Evolutionary conservation across 2,329 filamentous ascomycete species (phyloP), one percentile per base, ranked within the genome.

Genomic region (Camillea tinctor): DNA sequence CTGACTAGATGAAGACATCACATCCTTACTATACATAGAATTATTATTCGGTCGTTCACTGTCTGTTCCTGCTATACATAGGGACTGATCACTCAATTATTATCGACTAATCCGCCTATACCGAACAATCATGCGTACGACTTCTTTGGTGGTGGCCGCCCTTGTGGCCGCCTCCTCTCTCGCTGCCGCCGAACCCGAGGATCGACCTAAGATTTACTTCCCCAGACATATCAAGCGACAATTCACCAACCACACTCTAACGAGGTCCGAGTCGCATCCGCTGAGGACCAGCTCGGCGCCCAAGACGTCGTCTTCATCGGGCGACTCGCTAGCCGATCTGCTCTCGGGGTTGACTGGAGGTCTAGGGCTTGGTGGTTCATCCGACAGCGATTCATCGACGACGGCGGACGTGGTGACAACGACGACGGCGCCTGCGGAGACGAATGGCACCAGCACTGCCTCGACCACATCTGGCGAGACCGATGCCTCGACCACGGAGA

Each of bases 151-250:
- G 40, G 66, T 76, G 36, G 70, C 74, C 55, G 76, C 74, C 65
- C 67, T 76, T 4, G 69, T 75, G 70, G 75, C 75, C 55, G 67
- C 74, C 44, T 70, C 76, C 57, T 75, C 76, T 15, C 60, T 77
- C 57, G 72, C 70, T 48, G 66, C 59, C 60, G 76, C 76, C 52
- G 71, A 76, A 54, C 54, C 65, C 19, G 66, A 70, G 40, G 71
- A 76, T 40, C 68, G 73, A 67, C 77, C 77, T 4, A 76, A 68
- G 69, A 78, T 77, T 62, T 80, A 80, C 69, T 80, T 77, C 60
- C 77, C 77, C 2, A 69, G 75, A 52, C 73, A 78, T 21, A 72
- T 80, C 36, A 80, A 79, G 66, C 74, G 77, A 57, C 71, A 74
- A 57, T 69, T 75, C 51, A 72, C 69, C 11, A 74, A 75, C 54